Percentiles rank a stretch among this genome's conserved stretches.
phyloP scores from a whole-genome alignment of 306 rosid species.

The Sicyos edulis region DNA sequence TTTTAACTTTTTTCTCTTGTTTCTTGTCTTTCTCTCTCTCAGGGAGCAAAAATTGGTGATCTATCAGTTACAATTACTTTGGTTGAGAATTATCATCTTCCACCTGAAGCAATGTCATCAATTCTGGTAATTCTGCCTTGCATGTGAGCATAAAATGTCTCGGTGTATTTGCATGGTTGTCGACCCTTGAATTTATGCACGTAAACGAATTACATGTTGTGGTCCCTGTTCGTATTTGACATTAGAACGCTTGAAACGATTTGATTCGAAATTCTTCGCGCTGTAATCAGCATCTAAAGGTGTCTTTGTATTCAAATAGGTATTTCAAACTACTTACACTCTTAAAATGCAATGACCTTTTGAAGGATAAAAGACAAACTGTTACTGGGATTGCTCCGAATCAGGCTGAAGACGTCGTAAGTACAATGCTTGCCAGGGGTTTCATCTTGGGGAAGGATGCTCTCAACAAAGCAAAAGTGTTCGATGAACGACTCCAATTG shows the following conservation, averaged over 20 bases:
- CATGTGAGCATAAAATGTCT: background rate
- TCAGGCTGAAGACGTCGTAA: slow-evolving; percentile 71
- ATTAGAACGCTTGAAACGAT: background rate
- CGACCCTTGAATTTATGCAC: background rate
- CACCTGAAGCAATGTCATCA: slow-evolving; percentile 55
- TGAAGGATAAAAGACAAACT: slow-evolving; percentile 39
- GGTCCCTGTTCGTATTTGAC: background rate
- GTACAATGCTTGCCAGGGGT: slow-evolving; percentile 77
- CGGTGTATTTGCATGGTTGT: background rate
- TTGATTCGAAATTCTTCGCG: background rate
- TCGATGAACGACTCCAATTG: slow-evolving; percentile 31
- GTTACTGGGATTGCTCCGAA: slow-evolving; percentile 32
- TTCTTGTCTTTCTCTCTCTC: background rate
- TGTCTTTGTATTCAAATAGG: no score
- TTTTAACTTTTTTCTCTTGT: background rate
- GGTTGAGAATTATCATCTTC: slow-evolving; percentile 64
- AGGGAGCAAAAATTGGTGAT: slow-evolving; percentile 69
- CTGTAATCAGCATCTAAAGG: background rate
- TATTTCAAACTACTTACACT: background rate
- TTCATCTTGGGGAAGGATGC: slow-evolving; percentile 73
- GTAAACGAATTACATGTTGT: background rate
- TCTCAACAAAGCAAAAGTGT: slow-evolving; percentile 48
- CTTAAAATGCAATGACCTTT: no score
- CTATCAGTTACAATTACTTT: slow-evolving; percentile 50
- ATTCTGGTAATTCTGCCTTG: slow-evolving; percentile 39